Base-by-base conservation (phyloP, 805 yeast species). In the Ogataea siamensis region DNA sequence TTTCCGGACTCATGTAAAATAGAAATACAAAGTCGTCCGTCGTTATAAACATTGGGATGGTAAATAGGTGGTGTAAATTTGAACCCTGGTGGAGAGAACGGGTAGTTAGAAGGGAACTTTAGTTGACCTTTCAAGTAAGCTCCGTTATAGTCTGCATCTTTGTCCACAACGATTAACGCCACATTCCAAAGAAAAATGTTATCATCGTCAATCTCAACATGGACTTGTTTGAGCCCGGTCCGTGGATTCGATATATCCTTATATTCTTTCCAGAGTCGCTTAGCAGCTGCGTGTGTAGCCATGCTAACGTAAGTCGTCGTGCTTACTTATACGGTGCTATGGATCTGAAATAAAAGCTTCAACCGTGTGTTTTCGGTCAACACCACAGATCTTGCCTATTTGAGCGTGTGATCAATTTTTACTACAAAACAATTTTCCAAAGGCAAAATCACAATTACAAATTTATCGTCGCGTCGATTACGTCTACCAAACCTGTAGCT, bases 1-100 rank as follows among this genome's bases (percentile, higher is more conserved):
- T 48, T 44, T 16, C 96, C 96, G 7, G 89, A 83, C 47, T 84
- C 86, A 62, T 91, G 98, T 43, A 91, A 70, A 46, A 91, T 91
- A 32, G 96, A 87, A 43, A 91, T 89, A 69, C 99, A 91, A 32
- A 93, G 71, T 54, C 95, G 69, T 16, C 99, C 98, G 64, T 91
- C 97, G 42, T 86, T 77, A 65, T 93, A 91, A 35, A 91, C 95
- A 60, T 91, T 93, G 19, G 99, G 99, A 58, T 91, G 99, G 64
- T 83, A 91, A 51, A 91, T 87, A 28, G 96, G 85, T 11, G 97
- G 96, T 3, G 95, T 84, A 69, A 91, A 91, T 53, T 95, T 74
- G 68, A 89, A 93, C 28, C 82, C 79, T 28, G 98, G 99, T 16
- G 99, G 99, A 12, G 87, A 70, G 59, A 76, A 93, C 4, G 98